A percentile compares a stretch with the other conserved stretches of the same genome.
Conservation (phyloP, 345 rosid species). For the Gossypium arboreum region DNA sequence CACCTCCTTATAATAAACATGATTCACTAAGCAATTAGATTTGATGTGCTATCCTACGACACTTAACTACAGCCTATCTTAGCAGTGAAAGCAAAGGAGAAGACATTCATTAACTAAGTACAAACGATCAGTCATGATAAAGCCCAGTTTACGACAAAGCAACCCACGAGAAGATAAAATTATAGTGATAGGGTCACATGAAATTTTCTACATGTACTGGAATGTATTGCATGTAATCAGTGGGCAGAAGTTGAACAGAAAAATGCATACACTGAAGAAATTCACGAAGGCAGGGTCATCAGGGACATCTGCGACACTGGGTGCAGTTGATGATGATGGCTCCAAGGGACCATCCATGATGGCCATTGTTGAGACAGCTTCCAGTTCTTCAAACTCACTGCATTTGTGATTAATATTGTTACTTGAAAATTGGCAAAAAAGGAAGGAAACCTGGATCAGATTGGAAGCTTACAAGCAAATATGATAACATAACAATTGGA, state of each 20-base stretch:
- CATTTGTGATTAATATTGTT: constrained; percentile 14
- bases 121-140: neutral
- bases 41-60: neutral
- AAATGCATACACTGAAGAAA: constrained; percentile 68
- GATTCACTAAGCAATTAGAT: neutral
- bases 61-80: neutral
- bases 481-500: neutral
- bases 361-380: constrained; percentile 86
- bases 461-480: neutral
- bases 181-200: neutral
- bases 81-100: neutral
- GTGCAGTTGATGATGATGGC: constrained; percentile 48
- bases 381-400: constrained; percentile 95
- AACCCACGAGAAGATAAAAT: neutral
- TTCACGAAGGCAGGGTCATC: constrained; percentile 82
- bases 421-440: constrained; percentile 2
- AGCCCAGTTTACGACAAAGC: neutral
- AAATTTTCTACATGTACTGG: neutral
- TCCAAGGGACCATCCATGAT: constrained; percentile 89
- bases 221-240: neutral
- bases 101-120: neutral
- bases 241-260: neutral
- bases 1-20: neutral
- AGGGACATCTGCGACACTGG: constrained; percentile 45
- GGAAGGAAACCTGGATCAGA: neutral